Evolutionary conservation across 2,329 filamentous ascomycete genomes (phyloP), one percentile per base, ranked within the genome.

Genomic region (Anisogramma anomala): DNA sequence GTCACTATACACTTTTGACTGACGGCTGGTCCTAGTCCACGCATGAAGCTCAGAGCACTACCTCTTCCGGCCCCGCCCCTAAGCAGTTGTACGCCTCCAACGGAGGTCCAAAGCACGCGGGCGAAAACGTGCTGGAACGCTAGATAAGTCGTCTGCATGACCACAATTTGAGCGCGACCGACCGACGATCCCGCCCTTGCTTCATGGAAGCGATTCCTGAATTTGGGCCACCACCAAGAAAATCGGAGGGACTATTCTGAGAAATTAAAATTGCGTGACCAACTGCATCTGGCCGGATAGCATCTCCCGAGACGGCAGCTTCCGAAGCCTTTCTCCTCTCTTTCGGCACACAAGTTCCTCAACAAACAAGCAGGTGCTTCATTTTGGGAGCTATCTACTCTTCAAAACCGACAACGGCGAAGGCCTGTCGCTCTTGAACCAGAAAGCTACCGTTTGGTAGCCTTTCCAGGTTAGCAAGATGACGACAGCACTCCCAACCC

Each of bases 401-500:
- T n/a, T n/a, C n/a, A n/a, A n/a, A n/a, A n/a, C n/a, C n/a, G 14
- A 11, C 17, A 6, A 28, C n/a, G 5, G 40, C 41, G 43, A 37
- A 40, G 33, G 6, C 15, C 17, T 14, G 40, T 42, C 17, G 18
- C 34, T 30, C 30, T 18, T 23, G 23, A 25, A 10, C 34, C 40
- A 42, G 40, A 42, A 33, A 37, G 45, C 41, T 44, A 40, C 41
- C 45, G 14, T 19, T 33, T 30, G 45, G 45, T 47, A 44, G 38
- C 34, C 23, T 39, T 33, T 32, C 33, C 27, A 35, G 31, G 33
- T 39, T 18, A 5, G 20, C 41, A 49, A 30, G 48, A 75, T 75
- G 69, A 60, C 74, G 42, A 78, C 79, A 40, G 67, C 80, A 32
- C 67, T 84, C 37, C 81, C 82, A 40, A 72, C 77, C 58, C 72